phyloP scores from a whole-genome alignment of 2,329 filamentous ascomycete species.

The Nemania diffusa region DNA sequence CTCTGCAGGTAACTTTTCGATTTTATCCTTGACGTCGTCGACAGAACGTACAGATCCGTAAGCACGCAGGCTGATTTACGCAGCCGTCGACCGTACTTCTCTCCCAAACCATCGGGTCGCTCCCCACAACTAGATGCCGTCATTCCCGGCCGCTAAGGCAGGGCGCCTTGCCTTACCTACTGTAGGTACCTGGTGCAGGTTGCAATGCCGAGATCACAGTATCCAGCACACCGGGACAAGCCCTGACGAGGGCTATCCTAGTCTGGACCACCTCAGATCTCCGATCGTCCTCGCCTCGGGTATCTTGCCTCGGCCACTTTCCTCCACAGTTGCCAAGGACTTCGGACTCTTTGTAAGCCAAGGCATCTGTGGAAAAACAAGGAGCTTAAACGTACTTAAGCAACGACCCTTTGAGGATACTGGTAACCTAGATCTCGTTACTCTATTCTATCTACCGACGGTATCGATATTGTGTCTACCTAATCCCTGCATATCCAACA shows the following conservation, averaged over 20 bases:
- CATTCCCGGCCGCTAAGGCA: not conserved
- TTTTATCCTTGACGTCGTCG: not conserved
- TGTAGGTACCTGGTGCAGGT: constrained; percentile 12
- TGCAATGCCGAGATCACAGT: constrained; percentile 7
- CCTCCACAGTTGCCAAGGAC: not conserved
- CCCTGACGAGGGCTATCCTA: not conserved
- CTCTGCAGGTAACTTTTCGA: not conserved
- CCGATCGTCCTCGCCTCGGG: not conserved
- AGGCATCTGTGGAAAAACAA: not conserved
- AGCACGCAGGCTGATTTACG: constrained; percentile 1
- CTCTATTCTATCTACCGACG: not conserved
- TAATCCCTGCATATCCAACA: not conserved
- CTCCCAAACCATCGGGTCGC: constrained; percentile 17
- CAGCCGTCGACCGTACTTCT: not conserved
- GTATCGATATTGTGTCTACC: not conserved
- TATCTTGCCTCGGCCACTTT: not conserved
- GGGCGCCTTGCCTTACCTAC: not conserved
- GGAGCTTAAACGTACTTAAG: not conserved
- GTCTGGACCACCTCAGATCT: not conserved
- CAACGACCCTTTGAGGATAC: not conserved
- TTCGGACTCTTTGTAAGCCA: not conserved
- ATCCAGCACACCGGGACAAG: constrained; percentile 1
- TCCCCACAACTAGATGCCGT: constrained; percentile 4
- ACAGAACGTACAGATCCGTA: not conserved
- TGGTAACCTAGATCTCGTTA: not conserved